These are phyloP conservation scores for Diaporthe amygdali DNA, from an alignment of 2,329 filamentous ascomycete species.

Conservation along the genomic window DNA sequence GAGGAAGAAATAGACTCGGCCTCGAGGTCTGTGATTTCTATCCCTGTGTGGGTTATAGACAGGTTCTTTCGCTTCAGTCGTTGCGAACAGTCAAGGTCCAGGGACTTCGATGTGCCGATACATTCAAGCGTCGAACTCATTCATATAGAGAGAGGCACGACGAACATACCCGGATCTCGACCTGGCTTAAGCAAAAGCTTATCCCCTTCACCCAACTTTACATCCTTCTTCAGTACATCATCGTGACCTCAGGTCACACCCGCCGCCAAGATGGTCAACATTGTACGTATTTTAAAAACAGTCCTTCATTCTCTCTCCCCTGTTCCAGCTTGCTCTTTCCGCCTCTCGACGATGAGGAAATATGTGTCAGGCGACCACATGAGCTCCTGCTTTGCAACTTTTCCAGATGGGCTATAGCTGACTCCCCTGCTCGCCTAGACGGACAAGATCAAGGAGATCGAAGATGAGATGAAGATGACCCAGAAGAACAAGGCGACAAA, in stretches of 20 bases:
- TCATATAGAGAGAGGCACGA: background rate
- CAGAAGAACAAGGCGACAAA: slow-evolving; percentile 80
- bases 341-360: background rate
- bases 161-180: background rate
- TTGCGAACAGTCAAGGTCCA: background rate
- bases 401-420: background rate
- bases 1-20: background rate
- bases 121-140: background rate
- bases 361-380: background rate
- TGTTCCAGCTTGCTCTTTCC: background rate
- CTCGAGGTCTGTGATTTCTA: background rate
- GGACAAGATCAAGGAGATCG: slow-evolving; percentile 99
- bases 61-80: background rate
- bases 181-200: background rate
- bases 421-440: slow-evolving; percentile 49
- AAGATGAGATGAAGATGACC: slow-evolving; percentile 99
- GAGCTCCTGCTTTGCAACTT: background rate
- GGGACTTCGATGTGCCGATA: too few relatives aligned
- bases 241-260: slow-evolving; percentile 26
- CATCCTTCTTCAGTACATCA: background rate
- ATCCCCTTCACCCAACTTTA: background rate
- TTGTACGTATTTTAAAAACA: slow-evolving; percentile 42
- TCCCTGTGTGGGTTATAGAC: background rate
- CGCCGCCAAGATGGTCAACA: slow-evolving; percentile 85
- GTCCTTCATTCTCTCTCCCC: background rate